Evolutionary conservation across 2,329 filamentous ascomycete genomes (phyloP), one percentile per base, ranked within the genome.

Genomic region (Claviceps citrina): DNA sequence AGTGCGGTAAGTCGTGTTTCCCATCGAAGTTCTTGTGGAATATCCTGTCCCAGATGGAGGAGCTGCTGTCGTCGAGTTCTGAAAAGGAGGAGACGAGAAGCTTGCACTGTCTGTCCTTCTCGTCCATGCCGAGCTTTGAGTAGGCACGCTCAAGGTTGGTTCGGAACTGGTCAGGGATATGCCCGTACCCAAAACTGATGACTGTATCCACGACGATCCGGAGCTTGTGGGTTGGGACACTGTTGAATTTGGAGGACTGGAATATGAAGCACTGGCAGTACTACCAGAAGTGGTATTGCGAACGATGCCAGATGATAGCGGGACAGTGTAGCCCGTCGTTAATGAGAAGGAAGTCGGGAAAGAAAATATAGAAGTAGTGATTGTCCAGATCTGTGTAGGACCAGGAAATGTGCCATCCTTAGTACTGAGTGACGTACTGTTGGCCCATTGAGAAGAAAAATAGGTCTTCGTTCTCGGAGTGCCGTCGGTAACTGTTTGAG

Each of bases 11-110:
- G 31, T 39, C 7, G 28, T 39, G 18, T 39, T 39, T 13, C 25
- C 31, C 10, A 5, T 27, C 8, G 7, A 19, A n/a, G 22, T 8
- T 7, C 10, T 33, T 30, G 24, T 15, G n/a, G 31, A 20, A 5
- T 20, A 13, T 7, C 30, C 24, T 33, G 22, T 39, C 16, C 22
- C 31, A 15, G 38, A 19, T 7, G 15, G 10, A n/a, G 6, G 2
- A 59, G 67, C 7, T 8, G 19, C 31, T 13, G 31, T 39, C 19
- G 39, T 39, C n/a, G 31, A 36, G 33, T 44, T 44, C 18, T 15
- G 38, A 15, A 40, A 43, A 2, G 41, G 41, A 22, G 38, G 38
- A 15, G 15, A 9, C 6, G 37, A 32, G 10, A 31, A 18, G 13
- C 12, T 34, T 4, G 12, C 9, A 13, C 27, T 8, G 12, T 22